Base-by-base conservation (phyloP, 106 monocot genomes). In the Dendrobium catenatum region DNA sequence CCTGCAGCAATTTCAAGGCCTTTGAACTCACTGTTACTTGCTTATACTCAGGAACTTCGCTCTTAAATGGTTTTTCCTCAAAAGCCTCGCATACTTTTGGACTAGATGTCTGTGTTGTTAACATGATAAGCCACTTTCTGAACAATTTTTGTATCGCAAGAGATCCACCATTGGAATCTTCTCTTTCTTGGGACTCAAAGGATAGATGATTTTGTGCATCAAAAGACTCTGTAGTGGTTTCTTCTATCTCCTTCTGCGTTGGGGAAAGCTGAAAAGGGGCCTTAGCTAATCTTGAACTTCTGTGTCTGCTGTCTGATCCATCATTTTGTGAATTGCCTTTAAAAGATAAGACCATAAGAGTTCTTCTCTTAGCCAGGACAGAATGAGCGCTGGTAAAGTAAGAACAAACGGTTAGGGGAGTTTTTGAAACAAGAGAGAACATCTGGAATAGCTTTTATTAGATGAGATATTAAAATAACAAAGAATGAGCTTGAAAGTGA, bases 101-200 rank as follows among this genome's bases (percentile, higher is more conserved):
- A 82, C 42, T 86, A 7, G 79, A 82, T 33, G 83, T 80, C 26
- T 89, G 81, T 64, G 85, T 86, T 66, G 59, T 83, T 64, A 89
- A 77, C 49, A 89, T 87, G 73, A 87, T 48, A 75, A 87, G 67
- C 91, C 89, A 92, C 48, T 92, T 92, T 54, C 54, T 79, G 77
- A 92, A 92, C 75, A 92, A 26, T 44, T 84, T 87, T 77, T 89
- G 56, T 33, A 87, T 82, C 26, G 80, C 81, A 66, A 79, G 81
- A 82, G 90, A 88, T 58, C 84, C 76, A 11, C 55, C 49, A n/a
- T 44, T 47, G 40, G 75, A 78, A 40, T 68, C 72, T 11, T 79
- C 85, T 79, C 67, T 76, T 9, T 80, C 88, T 79, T 51, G 79
- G 42, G 85, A 78, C 80, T 56, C 33, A 77, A 79, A 84, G 26